Percentiles rank a stretch among this genome's conserved stretches.
These are phyloP conservation scores for Saussurea involucrata DNA, from an alignment of 129 eudicot genomes.

Conservation along the genomic window DNA sequence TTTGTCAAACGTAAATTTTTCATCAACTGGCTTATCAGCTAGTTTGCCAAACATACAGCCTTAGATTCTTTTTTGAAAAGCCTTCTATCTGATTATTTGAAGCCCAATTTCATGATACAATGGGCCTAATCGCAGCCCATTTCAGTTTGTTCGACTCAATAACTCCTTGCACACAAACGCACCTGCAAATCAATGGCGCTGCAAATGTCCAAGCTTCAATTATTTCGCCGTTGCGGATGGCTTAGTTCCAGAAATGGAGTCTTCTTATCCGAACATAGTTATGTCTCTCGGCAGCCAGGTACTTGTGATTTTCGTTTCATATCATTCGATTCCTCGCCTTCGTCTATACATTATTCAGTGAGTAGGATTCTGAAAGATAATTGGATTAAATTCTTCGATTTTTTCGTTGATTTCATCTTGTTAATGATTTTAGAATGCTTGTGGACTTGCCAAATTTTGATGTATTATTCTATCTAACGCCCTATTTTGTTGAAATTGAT, in stretches of 20 bases:
- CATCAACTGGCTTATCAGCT: too few relatives aligned
- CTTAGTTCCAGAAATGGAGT: conserved; percentile 23
- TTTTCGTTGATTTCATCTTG: neutral
- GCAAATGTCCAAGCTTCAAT: conserved; percentile 38
- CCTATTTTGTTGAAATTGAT: neutral
- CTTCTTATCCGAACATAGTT: conserved; percentile 16
- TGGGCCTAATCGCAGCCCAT: neutral
- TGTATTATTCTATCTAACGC: neutral
- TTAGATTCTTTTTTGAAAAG: too few relatives aligned
- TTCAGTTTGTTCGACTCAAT: neutral
- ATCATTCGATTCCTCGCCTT: neutral
- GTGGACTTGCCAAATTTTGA: neutral
- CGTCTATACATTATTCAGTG: neutral
- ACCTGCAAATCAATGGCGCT: conserved; percentile 40
- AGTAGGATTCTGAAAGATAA: neutral
- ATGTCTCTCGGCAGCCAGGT: conserved; percentile 29
- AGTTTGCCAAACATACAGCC: too few relatives aligned
- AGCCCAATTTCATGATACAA: neutral
- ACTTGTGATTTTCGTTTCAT: neutral
- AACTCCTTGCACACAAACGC: neutral
- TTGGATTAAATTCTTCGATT: neutral
- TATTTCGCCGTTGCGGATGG: conserved; percentile 32
- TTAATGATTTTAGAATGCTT: neutral
- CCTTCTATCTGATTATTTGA: too few relatives aligned
- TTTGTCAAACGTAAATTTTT: too few relatives aligned